Base-by-base conservation (phyloP, 2,329 filamentous ascomycete genomes). In the Trichophyton simii region DNA sequence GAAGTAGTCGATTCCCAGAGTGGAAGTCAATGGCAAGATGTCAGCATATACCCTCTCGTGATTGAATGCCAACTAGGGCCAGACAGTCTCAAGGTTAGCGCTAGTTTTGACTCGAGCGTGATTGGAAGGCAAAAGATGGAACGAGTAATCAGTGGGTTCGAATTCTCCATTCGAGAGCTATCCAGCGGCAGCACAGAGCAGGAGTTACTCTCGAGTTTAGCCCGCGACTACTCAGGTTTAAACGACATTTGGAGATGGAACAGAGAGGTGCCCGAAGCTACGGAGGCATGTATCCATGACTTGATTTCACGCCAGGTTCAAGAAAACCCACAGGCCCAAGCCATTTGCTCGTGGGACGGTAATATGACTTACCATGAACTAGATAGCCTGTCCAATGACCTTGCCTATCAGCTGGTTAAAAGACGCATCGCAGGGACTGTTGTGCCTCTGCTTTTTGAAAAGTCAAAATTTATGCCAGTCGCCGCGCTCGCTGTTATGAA, bases 401-500 rank as follows among this genome's bases (percentile, higher is more conserved):
- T 64, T 18, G 63, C 62, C 18, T 28, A 22, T 18, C 20, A 59
- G 8, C 57, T 67, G 8, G 38, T n/a, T 18, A 22, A 11, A 20
- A 41, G 55, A 31, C 54, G 59, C 7, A 64, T 76, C 38, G 54
- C 71, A 9, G 65, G 65, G 7, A 63, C 62, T 22, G 50, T 65
- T n/a, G 62, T 71, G 3, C 66, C 66, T 8, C n/a, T 69, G 5
- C 71, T 68, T 55, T 71, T 72, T 46, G 66, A 71, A 44, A 71
- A 71, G 52, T 71, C 69, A 38, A 64, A 52, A 34, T 71, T 68
- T 68, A 67, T 67, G n/a, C 62, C 68, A 20, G 65, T 72, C 31
- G 66, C 65, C 9, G 63, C 68, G 22, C 64, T 72, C 4, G 68
- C 64, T 7, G 65, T 69, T 3, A 65, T 71, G 60, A 70, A 68